Evolutionary conservation across 78 protist species (phyloP).

Genomic region (Goniomonas avonlea): DNA sequence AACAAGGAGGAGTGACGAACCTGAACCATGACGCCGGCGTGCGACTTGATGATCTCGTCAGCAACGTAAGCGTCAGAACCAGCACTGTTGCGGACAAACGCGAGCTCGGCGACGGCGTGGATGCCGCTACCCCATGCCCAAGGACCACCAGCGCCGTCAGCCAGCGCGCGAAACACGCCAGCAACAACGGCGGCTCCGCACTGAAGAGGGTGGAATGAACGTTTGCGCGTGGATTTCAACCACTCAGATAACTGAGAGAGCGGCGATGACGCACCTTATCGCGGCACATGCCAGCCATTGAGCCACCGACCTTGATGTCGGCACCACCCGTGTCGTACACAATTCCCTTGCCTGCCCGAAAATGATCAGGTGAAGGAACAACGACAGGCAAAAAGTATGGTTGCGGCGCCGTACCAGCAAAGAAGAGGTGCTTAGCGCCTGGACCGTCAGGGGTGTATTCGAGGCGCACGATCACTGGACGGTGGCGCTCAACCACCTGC

Average conservation of each 20-base stretch:
- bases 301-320: conserved; percentile 17
- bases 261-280: no score
- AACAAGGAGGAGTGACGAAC: no score
- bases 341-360: no score
- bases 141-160: no score
- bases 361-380: no score
- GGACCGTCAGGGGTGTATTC: not conserved
- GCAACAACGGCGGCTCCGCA: conserved; percentile 18
- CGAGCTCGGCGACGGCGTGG: not conserved
- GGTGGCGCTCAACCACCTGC: not conserved
- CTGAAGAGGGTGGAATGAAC: no score
- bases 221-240: no score
- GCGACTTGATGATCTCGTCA: conserved; percentile 3
- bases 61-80: conserved; percentile 21
- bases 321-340: conserved; percentile 32
- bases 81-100: conserved; percentile 1
- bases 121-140: no score
- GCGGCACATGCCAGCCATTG: conserved; percentile 24
- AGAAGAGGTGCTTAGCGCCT: not conserved
- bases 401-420: no score
- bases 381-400: no score
- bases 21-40: not conserved
- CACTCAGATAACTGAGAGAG: no score
- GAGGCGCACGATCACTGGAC: not conserved
- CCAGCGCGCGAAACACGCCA: not conserved